Evolutionary conservation across 495 filamentous ascomycete genomes (phyloP).

Genomic region (Talaromyces nanjingensis): DNA sequence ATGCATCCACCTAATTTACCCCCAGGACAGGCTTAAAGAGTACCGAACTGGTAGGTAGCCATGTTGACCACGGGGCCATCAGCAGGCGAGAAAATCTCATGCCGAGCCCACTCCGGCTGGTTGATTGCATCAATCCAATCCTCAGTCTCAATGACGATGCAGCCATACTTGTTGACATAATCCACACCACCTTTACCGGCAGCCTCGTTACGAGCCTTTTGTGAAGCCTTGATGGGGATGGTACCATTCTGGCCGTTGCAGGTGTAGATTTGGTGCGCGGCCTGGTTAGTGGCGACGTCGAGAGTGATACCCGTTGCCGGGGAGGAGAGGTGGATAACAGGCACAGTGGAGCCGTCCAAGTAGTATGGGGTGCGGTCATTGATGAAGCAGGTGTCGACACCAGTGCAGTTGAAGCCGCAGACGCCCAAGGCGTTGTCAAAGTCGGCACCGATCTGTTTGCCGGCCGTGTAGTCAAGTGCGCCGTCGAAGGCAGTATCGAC

Average conservation of each 20-base stretch:
- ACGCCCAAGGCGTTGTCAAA: constrained; percentile 53
- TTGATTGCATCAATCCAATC: constrained; percentile 78
- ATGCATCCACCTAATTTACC: background rate
- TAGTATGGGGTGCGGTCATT: constrained; percentile 59
- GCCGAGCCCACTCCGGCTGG: constrained; percentile 67
- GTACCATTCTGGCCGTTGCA: constrained; percentile 69
- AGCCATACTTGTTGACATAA: constrained; percentile 57
- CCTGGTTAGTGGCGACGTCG: constrained; percentile 68
- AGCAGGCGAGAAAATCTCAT: constrained; percentile 57
- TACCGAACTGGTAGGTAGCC: constrained; percentile 58
- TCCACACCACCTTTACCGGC: constrained; percentile 31
- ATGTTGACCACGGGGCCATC: constrained; percentile 55
- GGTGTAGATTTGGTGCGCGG: constrained; percentile 70
- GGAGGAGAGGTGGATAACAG: constrained; percentile 53
- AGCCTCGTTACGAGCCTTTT: constrained; percentile 42
- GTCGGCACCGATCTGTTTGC: constrained; percentile 67
- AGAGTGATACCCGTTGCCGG: constrained; percentile 59
- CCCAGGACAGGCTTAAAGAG: background rate
- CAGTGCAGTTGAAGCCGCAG: constrained; percentile 67
- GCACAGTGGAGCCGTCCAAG: constrained; percentile 50
- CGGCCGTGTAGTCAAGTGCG: constrained; percentile 69
- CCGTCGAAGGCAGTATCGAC: constrained; percentile 50
- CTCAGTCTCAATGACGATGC: constrained; percentile 57
- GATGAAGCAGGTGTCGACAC: constrained; percentile 71
- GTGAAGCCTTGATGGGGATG: constrained; percentile 44